These are phyloP conservation scores for Geotrichum macrosporum DNA, from an alignment of 1,139 yeast species.

Conservation along the genomic window DNA sequence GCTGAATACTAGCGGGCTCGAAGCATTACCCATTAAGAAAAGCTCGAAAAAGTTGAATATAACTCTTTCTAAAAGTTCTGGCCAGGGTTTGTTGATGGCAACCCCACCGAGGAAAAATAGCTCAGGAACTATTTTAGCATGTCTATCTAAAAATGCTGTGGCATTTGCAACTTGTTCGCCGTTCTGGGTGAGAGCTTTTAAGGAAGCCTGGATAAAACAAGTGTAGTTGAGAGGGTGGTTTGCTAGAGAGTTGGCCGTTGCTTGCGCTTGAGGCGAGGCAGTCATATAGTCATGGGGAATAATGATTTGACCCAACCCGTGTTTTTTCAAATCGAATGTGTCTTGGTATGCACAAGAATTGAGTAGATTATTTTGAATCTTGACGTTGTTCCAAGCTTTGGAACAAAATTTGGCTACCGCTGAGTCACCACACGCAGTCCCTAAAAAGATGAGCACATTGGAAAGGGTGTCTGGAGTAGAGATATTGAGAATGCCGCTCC, in stretches of 20 bases:
- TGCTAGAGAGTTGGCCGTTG: constrained; percentile 25
- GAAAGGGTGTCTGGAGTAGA: constrained; percentile 10
- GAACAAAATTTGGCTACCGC: constrained; percentile 15
- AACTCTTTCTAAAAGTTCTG: constrained; percentile 35
- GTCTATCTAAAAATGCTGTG: constrained; percentile 33
- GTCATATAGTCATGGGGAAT: constrained; percentile 21
- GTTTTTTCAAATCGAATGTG: constrained; percentile 23
- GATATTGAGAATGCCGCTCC: constrained; percentile 4
- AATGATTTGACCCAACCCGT: constrained; percentile 27
- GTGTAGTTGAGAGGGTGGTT: constrained; percentile 31
- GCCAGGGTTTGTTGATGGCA: constrained; percentile 38
- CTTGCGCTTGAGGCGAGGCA: constrained; percentile 25
- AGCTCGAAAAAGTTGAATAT: constrained; percentile 36
- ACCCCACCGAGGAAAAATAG: constrained; percentile 38
- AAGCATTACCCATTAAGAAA: constrained; percentile 34
- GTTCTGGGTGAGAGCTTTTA: constrained; percentile 35
- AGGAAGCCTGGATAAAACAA: constrained; percentile 31
- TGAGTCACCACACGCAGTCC: constrained; percentile 15
- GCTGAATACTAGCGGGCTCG: constrained; percentile 29
- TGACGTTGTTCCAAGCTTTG: constrained; percentile 27
- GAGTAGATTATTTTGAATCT: constrained; percentile 28
- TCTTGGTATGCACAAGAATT: constrained; percentile 24
- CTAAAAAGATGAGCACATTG: too few relatives aligned
- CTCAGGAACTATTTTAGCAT: constrained; percentile 38
- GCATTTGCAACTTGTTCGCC: constrained; percentile 28